Base-by-base conservation (phyloP, 2,329 filamentous ascomycete genomes). In the Talaromyces sp. region DNA sequence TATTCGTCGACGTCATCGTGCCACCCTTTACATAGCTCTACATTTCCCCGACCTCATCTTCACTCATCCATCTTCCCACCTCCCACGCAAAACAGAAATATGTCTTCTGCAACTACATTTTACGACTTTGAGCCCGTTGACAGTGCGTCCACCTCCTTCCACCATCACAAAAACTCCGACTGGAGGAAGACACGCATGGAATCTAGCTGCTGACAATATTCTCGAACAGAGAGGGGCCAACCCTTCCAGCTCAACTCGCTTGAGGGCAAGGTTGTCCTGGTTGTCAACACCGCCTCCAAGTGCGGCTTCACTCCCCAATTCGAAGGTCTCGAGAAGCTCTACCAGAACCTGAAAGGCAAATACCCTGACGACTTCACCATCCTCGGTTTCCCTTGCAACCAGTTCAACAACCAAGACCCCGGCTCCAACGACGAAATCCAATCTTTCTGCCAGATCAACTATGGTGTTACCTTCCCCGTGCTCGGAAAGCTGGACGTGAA, bases 271-370 rank as follows among this genome's bases (percentile, higher is more conserved):
- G 93, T 97, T 64, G 85, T 97, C 65, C 87, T 99, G 56, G 82
- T 96, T 67, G 91, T 99, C 78, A 99, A 99, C 85, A 97, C 93
- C 1, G 94, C 94, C 64, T 96, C 90, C 74, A 97, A 97, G 81
- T 99, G 94, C 81, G 93, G 94, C 74, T 97, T 97, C 85, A 97
- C 94, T 2, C 91, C 91, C 11, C 94, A 99, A 77, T 97, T 94
- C 77, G 86, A 84, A 58, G 90, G 89, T 29, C 89, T 99, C 47
- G 92, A 99, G 80, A 87, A 84, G 69, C 84, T 99, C 60, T 96
- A 96, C 85, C 89, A 96, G 74, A 76, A 80, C 52, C 67, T 97
- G 70, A 85, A 84, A 65, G 80, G 80, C 62, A 81, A 84, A 68
- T 79, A 95, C 80, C 82, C 80, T 29, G 85, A 90, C 61, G 82